phyloP scores from a whole-genome alignment of 345 rosid species.

The Eucalyptus cladocalyx region DNA sequence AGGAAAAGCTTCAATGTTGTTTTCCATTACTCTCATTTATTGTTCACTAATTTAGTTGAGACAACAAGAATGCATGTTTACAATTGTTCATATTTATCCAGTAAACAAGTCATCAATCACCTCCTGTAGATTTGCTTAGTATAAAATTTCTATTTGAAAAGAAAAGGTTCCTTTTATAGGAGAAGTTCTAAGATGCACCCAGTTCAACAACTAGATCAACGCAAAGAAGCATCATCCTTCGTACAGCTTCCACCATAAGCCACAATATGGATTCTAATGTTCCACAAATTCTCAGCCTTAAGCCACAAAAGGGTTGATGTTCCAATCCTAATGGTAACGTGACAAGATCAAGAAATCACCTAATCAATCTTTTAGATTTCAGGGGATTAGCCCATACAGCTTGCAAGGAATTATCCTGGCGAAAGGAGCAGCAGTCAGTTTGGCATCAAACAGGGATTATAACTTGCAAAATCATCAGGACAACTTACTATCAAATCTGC shows the following conservation, averaged over 20 bases:
- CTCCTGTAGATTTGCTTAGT: background rate
- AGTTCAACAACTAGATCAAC: background rate
- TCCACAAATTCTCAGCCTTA: background rate
- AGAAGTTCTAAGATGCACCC: background rate
- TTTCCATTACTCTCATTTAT: background rate
- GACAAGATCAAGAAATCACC: slow-evolving; percentile 18
- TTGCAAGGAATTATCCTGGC: slow-evolving; percentile 76
- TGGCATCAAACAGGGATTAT: background rate
- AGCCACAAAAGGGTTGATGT: background rate
- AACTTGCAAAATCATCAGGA: background rate
- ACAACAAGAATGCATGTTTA: background rate
- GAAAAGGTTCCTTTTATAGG: background rate
- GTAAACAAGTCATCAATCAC: background rate
- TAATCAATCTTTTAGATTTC: slow-evolving; percentile 28
- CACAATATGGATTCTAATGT: background rate
- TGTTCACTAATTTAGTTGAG: background rate
- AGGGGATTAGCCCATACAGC: slow-evolving; percentile 41
- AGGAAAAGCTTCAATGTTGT: background rate
- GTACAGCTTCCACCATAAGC: background rate
- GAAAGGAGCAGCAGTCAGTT: background rate
- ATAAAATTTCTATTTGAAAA: background rate
- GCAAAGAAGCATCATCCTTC: background rate
- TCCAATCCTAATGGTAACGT: background rate
- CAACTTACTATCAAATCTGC: slow-evolving; percentile 61
- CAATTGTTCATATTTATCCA: background rate